phyloP scores from a whole-genome alignment of 2,329 filamentous ascomycete genomes.

The Rhinocladiella similis region DNA sequence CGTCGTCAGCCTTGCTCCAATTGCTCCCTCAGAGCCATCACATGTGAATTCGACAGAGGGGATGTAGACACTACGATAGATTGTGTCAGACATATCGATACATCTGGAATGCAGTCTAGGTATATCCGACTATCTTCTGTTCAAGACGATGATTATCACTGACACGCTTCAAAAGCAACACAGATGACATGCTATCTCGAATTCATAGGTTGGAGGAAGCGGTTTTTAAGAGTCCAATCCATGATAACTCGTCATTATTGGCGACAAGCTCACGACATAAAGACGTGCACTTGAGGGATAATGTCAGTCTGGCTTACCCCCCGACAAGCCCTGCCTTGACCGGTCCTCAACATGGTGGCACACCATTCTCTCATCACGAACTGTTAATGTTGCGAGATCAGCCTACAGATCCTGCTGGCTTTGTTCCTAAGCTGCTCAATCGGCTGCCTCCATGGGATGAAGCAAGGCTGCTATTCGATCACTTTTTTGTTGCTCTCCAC shows the following conservation, averaged over 20 bases:
- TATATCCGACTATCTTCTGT: too few species aligned
- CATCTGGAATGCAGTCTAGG: too few species aligned
- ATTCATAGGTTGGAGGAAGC: slow-evolving; percentile 1
- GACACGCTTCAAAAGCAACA: background rate
- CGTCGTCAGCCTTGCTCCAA: background rate
- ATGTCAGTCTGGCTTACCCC: too few species aligned
- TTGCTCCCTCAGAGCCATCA: background rate
- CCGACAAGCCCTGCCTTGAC: too few species aligned
- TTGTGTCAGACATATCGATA: background rate
- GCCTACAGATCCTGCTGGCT: too few species aligned
- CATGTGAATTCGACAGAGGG: background rate
- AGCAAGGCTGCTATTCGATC: slow-evolving; percentile 1
- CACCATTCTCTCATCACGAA: too few species aligned
- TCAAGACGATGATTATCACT: background rate
- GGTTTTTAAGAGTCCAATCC: background rate
- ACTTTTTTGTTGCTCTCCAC: background rate
- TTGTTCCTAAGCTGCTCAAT: background rate
- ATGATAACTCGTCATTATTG: too few species aligned
- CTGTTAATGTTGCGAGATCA: too few species aligned
- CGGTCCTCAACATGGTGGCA: too few species aligned
- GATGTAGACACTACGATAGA: background rate
- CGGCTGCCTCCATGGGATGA: background rate
- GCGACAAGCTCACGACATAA: too few species aligned
- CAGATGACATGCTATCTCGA: background rate
- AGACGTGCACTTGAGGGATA: too few species aligned